Evolutionary conservation across 2,329 filamentous ascomycete species (phyloP).

Genomic region (Pseudohalonectria lignicola): DNA sequence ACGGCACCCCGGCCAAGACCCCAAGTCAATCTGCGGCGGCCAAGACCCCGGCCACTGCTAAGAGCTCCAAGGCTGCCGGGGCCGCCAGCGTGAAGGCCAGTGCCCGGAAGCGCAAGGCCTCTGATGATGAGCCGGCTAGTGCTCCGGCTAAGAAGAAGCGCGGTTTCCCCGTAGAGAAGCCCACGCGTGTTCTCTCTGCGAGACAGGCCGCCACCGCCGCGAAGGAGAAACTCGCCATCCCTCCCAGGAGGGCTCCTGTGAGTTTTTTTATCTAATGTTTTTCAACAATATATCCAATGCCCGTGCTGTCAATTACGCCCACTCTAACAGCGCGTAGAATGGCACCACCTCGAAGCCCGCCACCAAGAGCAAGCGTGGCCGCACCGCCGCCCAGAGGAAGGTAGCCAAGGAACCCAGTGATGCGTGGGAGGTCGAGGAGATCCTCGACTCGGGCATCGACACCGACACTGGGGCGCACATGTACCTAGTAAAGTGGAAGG

Average conservation of each 20-base stretch:
- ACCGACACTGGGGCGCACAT: slow-evolving; percentile 22
- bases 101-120: slow-evolving; percentile 14
- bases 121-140: slow-evolving; percentile 6
- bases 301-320: too few relatives aligned
- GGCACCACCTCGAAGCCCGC: slow-evolving; percentile 4
- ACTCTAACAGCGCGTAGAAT: not conserved
- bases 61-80: not conserved
- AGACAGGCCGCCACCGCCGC: slow-evolving; percentile 2
- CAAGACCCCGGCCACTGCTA: not conserved
- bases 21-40: not conserved
- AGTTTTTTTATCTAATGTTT: too few relatives aligned
- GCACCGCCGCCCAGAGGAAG: slow-evolving; percentile 7
- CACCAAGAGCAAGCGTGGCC: slow-evolving; percentile 3
- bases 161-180: slow-evolving; percentile 2
- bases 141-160: slow-evolving; percentile 7
- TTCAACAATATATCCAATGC: too few relatives aligned
- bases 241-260: slow-evolving; percentile 1
- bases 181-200: not conserved
- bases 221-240: slow-evolving; percentile 1
- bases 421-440: slow-evolving; percentile 36
- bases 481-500: slow-evolving; percentile 44
- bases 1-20: slow-evolving; percentile 3
- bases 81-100: not conserved
- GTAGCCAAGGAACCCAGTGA: slow-evolving; percentile 8
- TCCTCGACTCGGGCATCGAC: slow-evolving; percentile 29